Evolutionary conservation across 305 asterid species (phyloP).

Genomic region (Solanum chacoense): DNA sequence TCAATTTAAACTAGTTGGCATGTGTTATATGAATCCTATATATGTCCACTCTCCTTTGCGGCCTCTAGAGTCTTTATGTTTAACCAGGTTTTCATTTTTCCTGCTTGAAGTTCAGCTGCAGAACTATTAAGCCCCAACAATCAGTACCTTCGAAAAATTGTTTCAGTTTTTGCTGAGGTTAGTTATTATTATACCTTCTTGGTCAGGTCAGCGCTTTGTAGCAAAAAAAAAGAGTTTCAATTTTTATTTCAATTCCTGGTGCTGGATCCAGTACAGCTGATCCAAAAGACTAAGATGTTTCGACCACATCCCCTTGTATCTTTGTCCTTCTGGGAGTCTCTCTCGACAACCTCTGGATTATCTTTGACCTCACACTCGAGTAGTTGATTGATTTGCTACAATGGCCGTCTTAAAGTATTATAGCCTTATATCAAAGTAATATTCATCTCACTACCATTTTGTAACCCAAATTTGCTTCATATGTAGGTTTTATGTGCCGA

Average conservation of each 20-base stretch:
- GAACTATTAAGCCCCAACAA: slow-evolving; percentile 13
- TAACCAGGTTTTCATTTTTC: background rate
- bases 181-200: background rate
- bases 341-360: background rate
- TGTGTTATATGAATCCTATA: background rate
- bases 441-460: background rate
- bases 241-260: background rate
- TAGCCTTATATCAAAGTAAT: background rate
- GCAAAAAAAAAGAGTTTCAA: background rate
- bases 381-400: background rate
- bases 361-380: background rate
- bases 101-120: slow-evolving; percentile 7
- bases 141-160: slow-evolving; percentile 11
- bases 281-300: background rate
- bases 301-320: background rate
- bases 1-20: background rate
- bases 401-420: background rate
- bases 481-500: slow-evolving; percentile 3
- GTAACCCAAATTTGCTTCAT: background rate
- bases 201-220: background rate
- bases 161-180: slow-evolving; percentile 19
- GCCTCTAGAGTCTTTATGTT: background rate
- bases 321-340: background rate
- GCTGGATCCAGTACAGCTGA: background rate
- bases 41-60: background rate